A percentile compares a stretch with the other conserved stretches of the same genome.
phyloP scores from a whole-genome alignment of 2,329 filamentous ascomycete genomes.

The Hypoxylon sp. region DNA sequence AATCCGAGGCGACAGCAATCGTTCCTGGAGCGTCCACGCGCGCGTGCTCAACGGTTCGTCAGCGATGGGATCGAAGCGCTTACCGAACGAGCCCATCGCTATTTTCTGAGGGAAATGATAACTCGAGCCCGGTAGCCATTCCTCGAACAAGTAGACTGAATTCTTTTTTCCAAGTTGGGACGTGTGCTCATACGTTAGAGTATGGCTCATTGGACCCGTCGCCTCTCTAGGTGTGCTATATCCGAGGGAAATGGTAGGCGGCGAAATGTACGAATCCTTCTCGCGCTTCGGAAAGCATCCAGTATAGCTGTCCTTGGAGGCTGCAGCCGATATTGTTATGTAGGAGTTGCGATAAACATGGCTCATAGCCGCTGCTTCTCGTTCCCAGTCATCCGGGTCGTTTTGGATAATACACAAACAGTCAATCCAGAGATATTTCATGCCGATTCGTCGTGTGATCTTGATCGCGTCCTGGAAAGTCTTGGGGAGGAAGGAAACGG shows the following conservation, averaged over 20 bases:
- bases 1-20: constrained; percentile 20
- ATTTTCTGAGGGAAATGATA: constrained; percentile 28
- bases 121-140: constrained; percentile 35
- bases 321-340: constrained; percentile 29
- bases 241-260: constrained; percentile 24
- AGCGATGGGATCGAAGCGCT: constrained; percentile 32
- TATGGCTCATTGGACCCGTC: constrained; percentile 23
- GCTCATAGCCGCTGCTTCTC: constrained; percentile 27
- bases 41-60: constrained; percentile 26
- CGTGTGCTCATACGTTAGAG: constrained; percentile 18
- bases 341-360: constrained; percentile 34
- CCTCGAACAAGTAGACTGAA: constrained; percentile 27
- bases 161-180: constrained; percentile 23
- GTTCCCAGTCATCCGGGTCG: constrained; percentile 32
- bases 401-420: constrained; percentile 33
- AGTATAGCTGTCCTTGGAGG: constrained; percentile 24
- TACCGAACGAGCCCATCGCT: constrained; percentile 25
- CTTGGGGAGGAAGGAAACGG: constrained; percentile 31
- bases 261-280: constrained; percentile 20
- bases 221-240: constrained; percentile 24
- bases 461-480: constrained; percentile 35
- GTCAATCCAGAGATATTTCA: constrained; percentile 37
- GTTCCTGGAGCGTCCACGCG: constrained; percentile 24
- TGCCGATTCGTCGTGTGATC: constrained; percentile 19
- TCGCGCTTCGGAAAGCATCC: constrained; percentile 30